These are phyloP conservation scores for Neckera pumila DNA, from an alignment of 225 moss, liverwort and hornwort genomes.

Conservation along the genomic window DNA sequence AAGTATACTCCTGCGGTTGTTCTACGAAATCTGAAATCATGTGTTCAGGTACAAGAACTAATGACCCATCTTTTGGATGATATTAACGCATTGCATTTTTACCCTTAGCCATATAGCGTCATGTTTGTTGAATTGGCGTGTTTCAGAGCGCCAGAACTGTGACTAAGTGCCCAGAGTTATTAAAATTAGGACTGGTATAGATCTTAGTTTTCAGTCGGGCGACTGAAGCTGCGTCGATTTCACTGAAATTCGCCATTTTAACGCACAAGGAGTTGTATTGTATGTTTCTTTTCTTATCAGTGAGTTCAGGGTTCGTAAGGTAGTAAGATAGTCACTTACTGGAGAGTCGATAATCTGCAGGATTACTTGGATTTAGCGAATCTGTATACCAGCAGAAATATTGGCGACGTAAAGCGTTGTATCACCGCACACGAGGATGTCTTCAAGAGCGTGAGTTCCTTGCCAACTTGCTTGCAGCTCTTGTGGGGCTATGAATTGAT, in stretches of 20 bases:
- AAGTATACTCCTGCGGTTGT: conserved; percentile 93
- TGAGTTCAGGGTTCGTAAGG: background rate
- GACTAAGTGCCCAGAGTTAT: background rate
- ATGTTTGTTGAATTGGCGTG: background rate
- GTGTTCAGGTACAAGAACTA: conserved; percentile 61
- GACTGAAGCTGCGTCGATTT: background rate
- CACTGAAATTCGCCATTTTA: background rate
- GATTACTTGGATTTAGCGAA: conserved; percentile 91
- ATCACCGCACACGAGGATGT: conserved; percentile 77
- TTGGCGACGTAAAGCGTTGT: conserved; percentile 80
- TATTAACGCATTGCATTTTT: background rate
- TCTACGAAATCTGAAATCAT: conserved; percentile 82
- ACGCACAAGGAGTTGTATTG: background rate
- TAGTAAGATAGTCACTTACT: background rate
- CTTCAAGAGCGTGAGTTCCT: conserved; percentile 64
- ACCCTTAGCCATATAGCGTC: background rate
- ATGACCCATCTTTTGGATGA: background rate
- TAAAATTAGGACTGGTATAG: background rate
- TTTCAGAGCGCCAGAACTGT: background rate
- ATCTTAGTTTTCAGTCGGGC: background rate
- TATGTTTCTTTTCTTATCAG: background rate
- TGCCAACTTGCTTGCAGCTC: background rate
- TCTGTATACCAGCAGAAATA: conserved; percentile 67
- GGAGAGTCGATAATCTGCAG: conserved; percentile 25
- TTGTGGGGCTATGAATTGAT: background rate